Evolutionary conservation across 1,284 basidiomycete genomes (phyloP).

Genomic region (Lignosus rhinocerotis): DNA sequence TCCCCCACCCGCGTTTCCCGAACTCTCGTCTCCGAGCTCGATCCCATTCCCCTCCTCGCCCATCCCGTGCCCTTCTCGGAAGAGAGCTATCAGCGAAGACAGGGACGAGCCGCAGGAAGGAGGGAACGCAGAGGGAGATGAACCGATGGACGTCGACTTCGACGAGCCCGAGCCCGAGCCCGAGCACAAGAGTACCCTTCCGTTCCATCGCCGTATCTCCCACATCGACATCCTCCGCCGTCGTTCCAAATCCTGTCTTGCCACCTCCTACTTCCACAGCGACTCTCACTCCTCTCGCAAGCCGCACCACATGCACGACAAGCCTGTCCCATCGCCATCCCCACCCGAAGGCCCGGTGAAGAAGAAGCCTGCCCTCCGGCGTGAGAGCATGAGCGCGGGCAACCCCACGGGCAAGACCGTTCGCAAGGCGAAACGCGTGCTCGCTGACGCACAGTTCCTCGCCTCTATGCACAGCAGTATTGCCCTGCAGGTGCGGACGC

Average conservation of each 20-base stretch:
- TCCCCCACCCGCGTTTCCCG: conserved; percentile 9
- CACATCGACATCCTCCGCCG: conserved; percentile 27
- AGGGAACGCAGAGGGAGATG: conserved; percentile 1
- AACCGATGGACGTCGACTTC: conserved; percentile 1
- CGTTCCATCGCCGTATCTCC: conserved; percentile 13
- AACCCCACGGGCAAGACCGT: conserved; percentile 32
- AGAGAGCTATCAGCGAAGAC: conserved; percentile 18
- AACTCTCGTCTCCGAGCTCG: conserved; percentile 13
- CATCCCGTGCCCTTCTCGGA: conserved; percentile 25
- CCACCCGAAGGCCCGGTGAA: conserved; percentile 2
- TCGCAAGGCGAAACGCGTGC: conserved; percentile 37
- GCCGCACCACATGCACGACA: background rate
- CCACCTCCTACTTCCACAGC: conserved; percentile 26
- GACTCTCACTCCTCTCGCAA: conserved; percentile 11
- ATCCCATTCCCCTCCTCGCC: conserved; percentile 34
- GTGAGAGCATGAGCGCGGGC: conserved; percentile 25
- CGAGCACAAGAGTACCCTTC: conserved; percentile 1
- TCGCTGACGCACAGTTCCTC: conserved; percentile 41
- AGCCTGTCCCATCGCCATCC: background rate
- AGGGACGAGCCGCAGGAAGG: conserved; percentile 1
- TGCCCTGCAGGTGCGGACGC: conserved; percentile 22
- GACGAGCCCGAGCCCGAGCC: conserved; percentile 4
- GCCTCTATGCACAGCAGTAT: conserved; percentile 44
- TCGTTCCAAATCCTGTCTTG: conserved; percentile 26
- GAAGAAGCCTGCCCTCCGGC: conserved; percentile 14